phyloP scores from a whole-genome alignment of 2,329 filamentous ascomycete species.

The Calonectria henricotiae region DNA sequence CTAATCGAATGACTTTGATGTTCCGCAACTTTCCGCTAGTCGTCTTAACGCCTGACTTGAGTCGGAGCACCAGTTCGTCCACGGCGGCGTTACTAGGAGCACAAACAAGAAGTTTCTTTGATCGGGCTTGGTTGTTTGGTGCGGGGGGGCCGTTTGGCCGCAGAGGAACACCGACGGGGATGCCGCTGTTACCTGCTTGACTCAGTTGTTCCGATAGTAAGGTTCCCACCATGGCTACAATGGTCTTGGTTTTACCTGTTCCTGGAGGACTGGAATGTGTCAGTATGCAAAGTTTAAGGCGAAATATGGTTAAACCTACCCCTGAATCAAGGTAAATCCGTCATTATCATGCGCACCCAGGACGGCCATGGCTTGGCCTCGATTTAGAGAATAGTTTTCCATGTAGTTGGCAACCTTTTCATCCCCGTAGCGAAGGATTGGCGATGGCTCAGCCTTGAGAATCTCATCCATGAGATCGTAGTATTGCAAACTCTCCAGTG shows the following conservation, averaged over 20 bases:
- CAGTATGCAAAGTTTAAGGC: slow-evolving; percentile 48
- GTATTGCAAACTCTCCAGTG: slow-evolving; percentile 90
- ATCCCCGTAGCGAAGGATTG: slow-evolving; percentile 85
- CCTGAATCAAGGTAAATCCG: slow-evolving; percentile 96
- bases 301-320: slow-evolving; percentile 64
- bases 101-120: slow-evolving; percentile 93
- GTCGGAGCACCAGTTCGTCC: slow-evolving; percentile 93
- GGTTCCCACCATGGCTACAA: slow-evolving; percentile 94
- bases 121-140: slow-evolving; percentile 53
- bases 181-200: slow-evolving; percentile 55
- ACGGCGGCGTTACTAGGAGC: slow-evolving; percentile 99
- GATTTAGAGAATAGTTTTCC: slow-evolving; percentile 87
- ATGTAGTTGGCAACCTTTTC: slow-evolving; percentile 80
- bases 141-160: slow-evolving; percentile 50
- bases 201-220: slow-evolving; percentile 66
- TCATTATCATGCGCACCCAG: slow-evolving; percentile 95
- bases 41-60: slow-evolving; percentile 90
- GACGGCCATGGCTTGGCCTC: slow-evolving; percentile 91
- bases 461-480: slow-evolving; percentile 98
- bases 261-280: slow-evolving; percentile 81
- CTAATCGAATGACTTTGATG: slow-evolving; percentile 90
- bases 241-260: slow-evolving; percentile 98
- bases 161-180: slow-evolving; percentile 54
- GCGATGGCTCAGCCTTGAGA: slow-evolving; percentile 89
- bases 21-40: slow-evolving; percentile 80